Base-by-base conservation (phyloP, 208 protist species). In the Wallacemonas sp. region DNA sequence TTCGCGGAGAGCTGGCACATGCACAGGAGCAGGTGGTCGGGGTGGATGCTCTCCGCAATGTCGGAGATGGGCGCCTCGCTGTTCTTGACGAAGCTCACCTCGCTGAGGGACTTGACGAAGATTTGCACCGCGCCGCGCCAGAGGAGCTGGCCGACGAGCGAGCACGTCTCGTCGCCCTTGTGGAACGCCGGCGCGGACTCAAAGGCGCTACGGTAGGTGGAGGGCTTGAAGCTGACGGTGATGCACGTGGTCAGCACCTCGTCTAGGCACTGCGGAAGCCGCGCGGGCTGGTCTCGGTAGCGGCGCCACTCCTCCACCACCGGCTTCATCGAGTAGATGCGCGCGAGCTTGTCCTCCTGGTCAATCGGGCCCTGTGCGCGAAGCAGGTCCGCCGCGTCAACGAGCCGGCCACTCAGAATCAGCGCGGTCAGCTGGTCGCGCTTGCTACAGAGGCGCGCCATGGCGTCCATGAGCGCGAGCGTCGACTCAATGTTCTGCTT, bases 21-120 rank as follows among this genome's bases (percentile, higher is more conserved):
- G 45, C 84, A 84, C 23, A 92, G 62, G 46, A 88, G 66, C 29
- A 93, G 70, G 67, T 93, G 80, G 28, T 90, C 84, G 22, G 87
- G 85, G 57, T 93, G 73, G 36, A 95, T 89, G 54, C 73, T 85
- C 45, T 83, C 85, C 12, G 79, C 87, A 57, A 93, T 82, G 63
- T 87, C 81, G 10, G 79, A 69, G 20, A 93, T 80, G 38, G 81
- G 57, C 8, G 81, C 82, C 23, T 75, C 65, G n/a, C 89, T 82
- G 26, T 62, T 31, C 73, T 93, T 93, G 48, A 91, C 72, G 55
- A 78, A 79, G 26, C 87, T 93, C 11, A 95, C 78, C 28, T 95
- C 86, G 25, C 61, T 71, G 31, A 95, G 68, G 5, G 84, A 90
- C 63, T 83, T 83, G 31, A 76, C 81, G 16, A 95, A 32, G 29